Evolutionary conservation across 495 filamentous ascomycete species (phyloP).

Genomic region (Penicillium antarcticum): DNA sequence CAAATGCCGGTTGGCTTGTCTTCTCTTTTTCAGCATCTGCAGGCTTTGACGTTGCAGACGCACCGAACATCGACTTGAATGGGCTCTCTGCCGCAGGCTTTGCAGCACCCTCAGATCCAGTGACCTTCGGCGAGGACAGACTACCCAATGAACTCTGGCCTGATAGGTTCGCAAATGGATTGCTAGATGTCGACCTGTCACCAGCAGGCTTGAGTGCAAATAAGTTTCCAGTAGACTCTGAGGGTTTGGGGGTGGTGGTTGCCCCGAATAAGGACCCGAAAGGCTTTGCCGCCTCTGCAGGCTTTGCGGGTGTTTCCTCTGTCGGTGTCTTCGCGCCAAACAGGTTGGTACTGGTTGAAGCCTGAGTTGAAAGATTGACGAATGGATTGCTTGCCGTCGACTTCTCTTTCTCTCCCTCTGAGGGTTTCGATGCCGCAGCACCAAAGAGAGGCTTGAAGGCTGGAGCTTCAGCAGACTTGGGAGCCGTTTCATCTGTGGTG

Average conservation of each 20-base stretch:
- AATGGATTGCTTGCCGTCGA: constrained; percentile 1
- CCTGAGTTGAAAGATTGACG: background rate
- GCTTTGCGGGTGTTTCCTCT: background rate
- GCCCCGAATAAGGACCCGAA: constrained; percentile 3
- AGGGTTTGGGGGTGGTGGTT: background rate
- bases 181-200: background rate
- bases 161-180: constrained; percentile 6
- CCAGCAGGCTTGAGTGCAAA: constrained; percentile 2
- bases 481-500: background rate
- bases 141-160: background rate
- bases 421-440: constrained; percentile 1
- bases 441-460: constrained; percentile 14
- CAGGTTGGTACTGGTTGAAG: background rate
- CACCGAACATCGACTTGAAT: constrained; percentile 3
- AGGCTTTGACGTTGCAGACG: background rate
- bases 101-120: background rate
- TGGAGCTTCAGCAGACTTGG: constrained; percentile 4
- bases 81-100: background rate
- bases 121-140: background rate
- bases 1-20: background rate
- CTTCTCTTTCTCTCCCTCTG: background rate
- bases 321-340: background rate
- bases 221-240: constrained; percentile 1
- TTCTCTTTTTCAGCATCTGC: background rate
- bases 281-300: background rate